A percentile compares a stretch with the other conserved stretches of the same genome.
phyloP scores from a whole-genome alignment of 1,284 basidiomycete genomes.

The Malassezia arunalokei region DNA sequence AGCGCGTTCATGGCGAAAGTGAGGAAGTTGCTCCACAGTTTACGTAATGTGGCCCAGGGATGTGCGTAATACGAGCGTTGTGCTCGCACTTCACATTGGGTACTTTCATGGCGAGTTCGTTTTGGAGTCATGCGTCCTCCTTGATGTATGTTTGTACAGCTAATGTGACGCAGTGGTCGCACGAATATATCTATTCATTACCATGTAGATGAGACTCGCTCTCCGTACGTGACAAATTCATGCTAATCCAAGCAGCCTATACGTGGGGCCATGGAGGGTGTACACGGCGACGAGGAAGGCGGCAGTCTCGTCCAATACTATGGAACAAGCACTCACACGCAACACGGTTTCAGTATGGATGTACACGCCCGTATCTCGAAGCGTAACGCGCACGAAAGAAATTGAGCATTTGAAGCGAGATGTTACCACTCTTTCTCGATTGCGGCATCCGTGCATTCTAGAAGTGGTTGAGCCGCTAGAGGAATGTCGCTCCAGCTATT shows the following conservation, averaged over 20 bases:
- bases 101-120: conserved; percentile 16
- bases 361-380: conserved; percentile 24
- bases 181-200: conserved; percentile 41
- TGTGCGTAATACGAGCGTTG: conserved; percentile 7
- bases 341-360: conserved; percentile 31
- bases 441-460: conserved; percentile 88
- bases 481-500: conserved; percentile 68
- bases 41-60: conserved; percentile 1
- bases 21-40: not conserved
- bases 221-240: conserved; percentile 14
- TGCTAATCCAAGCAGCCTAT: conserved; percentile 6
- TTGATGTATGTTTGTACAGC: conserved; percentile 2
- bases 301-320: conserved; percentile 6
- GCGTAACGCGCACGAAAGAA: conserved; percentile 19
- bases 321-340: conserved; percentile 1
- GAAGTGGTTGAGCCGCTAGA: conserved; percentile 98
- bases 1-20: not conserved
- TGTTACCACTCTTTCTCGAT: conserved; percentile 59
- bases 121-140: conserved; percentile 35
- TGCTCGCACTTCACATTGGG: too few species aligned
- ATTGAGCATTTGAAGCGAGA: conserved; percentile 41
- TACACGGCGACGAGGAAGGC: conserved; percentile 29
- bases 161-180: conserved; percentile 22
- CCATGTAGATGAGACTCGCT: conserved; percentile 27
- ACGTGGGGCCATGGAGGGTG: conserved; percentile 41